Conservation (phyloP, 78 protist species). For the Dictyostelium capitatum region DNA sequence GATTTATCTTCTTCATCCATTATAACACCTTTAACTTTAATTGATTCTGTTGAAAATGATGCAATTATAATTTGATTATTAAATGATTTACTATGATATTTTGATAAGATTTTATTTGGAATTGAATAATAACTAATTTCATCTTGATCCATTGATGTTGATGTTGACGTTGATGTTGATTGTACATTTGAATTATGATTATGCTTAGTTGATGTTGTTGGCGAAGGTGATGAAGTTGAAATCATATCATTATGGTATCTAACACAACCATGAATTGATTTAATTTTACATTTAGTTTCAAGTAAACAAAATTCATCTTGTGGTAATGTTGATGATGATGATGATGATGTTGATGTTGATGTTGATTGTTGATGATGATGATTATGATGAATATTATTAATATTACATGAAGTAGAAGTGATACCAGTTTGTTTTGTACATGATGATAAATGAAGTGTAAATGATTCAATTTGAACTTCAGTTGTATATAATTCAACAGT, state of each 20-base stretch:
- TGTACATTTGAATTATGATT: background rate
- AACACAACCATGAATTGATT: slow-evolving; percentile 75
- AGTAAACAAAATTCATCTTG: slow-evolving; percentile 66
- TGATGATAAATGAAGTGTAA: background rate
- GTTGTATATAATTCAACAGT: slow-evolving; percentile 35
- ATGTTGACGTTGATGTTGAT: background rate
- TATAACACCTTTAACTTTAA: slow-evolving; percentile 29
- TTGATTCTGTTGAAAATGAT: slow-evolving; percentile 29
- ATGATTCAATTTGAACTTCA: slow-evolving; percentile 29
- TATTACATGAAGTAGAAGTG: too few relatives aligned
- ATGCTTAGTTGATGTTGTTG: background rate
- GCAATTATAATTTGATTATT: slow-evolving; percentile 13
- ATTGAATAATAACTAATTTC: slow-evolving; percentile 38
- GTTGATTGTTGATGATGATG: background rate
- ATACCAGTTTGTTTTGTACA: slow-evolving; percentile 28
- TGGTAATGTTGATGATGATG: background rate
- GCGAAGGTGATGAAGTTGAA: background rate
- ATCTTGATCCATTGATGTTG: background rate
- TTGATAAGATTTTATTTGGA: slow-evolving; percentile 47
- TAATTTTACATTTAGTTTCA: slow-evolving; percentile 38
- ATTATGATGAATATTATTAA: too few relatives aligned
- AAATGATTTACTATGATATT: slow-evolving; percentile 49
- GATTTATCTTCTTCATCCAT: background rate
- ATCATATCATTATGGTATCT: slow-evolving; percentile 15
- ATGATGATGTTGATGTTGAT: too few relatives aligned